phyloP scores from a whole-genome alignment of 2,329 filamentous ascomycete species.

The Alternaria arbusti region DNA sequence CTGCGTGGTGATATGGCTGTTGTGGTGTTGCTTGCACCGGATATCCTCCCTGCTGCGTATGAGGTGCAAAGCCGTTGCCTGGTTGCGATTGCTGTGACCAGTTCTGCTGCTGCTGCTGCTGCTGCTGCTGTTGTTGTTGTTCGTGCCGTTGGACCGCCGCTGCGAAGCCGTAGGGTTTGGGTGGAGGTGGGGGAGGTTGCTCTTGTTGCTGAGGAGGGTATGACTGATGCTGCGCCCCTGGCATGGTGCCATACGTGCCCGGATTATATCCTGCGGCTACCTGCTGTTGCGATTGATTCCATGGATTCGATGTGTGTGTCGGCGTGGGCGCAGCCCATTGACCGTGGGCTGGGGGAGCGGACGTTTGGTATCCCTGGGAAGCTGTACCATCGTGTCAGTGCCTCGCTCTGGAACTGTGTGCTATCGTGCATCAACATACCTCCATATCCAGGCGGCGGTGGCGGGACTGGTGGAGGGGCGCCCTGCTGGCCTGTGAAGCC shows the following conservation, averaged over 20 bases:
- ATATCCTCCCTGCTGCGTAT: conserved; percentile 36
- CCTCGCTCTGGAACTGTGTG: not conserved
- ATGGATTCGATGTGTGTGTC: conserved; percentile 27
- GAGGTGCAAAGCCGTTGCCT: conserved; percentile 23
- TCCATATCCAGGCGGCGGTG: conserved; percentile 39
- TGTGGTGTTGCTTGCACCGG: conserved; percentile 25
- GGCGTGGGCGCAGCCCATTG: conserved; percentile 40
- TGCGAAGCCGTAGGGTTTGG: conserved; percentile 44
- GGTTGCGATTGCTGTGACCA: conserved; percentile 31
- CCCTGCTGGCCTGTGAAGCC: conserved; percentile 35
- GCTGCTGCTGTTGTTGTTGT: conserved; percentile 19
- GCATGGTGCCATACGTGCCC: conserved; percentile 42
- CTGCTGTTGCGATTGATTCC: conserved; percentile 34
- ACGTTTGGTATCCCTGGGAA: conserved; percentile 31
- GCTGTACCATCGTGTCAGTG: conserved; percentile 9
- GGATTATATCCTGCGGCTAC: conserved; percentile 38
- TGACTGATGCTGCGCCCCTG: conserved; percentile 24
- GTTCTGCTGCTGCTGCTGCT: conserved; percentile 19
- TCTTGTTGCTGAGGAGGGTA: conserved; percentile 37
- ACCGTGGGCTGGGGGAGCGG: conserved; percentile 31
- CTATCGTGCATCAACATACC: conserved; percentile 18
- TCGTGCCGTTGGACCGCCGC: conserved; percentile 31
- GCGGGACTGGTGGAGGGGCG: conserved; percentile 17
- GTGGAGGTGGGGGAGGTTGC: conserved; percentile 45
- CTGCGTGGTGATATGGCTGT: conserved; percentile 35